phyloP scores from a whole-genome alignment of 306 rosid genomes.

The Arachis stenosperma region DNA sequence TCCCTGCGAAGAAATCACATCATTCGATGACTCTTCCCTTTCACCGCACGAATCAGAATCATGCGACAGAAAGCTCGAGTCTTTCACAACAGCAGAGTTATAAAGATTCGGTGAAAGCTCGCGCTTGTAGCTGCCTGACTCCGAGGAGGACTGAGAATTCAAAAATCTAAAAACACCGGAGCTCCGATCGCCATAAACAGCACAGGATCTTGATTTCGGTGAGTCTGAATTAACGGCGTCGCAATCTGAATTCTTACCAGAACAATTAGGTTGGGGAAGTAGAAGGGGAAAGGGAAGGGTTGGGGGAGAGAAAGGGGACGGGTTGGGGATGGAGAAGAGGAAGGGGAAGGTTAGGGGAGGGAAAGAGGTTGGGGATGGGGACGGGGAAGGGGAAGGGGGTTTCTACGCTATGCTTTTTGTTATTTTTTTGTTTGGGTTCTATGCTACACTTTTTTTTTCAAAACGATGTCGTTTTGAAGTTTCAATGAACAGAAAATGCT shows the following conservation, averaged over 20 bases:
- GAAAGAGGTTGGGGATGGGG: no score
- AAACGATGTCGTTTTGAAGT: no score
- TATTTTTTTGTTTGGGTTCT: no score
- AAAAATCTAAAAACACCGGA: constrained; percentile 46
- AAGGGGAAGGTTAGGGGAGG: no score
- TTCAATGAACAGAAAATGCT: no score
- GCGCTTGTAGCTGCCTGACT: constrained; percentile 37
- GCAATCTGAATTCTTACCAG: neutral
- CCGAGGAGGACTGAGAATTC: constrained; percentile 43
- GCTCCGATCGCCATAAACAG: constrained; percentile 38
- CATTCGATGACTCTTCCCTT: constrained; percentile 56
- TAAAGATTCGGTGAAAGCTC: constrained; percentile 28
- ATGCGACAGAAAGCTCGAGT: constrained; percentile 33
- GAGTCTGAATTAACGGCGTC: constrained; percentile 36
- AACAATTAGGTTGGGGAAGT: neutral
- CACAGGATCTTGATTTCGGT: constrained; percentile 47
- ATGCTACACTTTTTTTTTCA: no score
- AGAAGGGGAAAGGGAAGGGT: no score
- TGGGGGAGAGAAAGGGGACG: no score
- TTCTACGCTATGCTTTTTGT: no score
- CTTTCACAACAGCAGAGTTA: constrained; percentile 23
- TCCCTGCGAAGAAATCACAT: constrained; percentile 69
- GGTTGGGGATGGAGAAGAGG: no score
- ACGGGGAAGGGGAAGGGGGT: no score
- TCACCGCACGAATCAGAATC: constrained; percentile 43